Conservation (phyloP, 805 yeast genomes). For the Candida patagonica region DNA sequence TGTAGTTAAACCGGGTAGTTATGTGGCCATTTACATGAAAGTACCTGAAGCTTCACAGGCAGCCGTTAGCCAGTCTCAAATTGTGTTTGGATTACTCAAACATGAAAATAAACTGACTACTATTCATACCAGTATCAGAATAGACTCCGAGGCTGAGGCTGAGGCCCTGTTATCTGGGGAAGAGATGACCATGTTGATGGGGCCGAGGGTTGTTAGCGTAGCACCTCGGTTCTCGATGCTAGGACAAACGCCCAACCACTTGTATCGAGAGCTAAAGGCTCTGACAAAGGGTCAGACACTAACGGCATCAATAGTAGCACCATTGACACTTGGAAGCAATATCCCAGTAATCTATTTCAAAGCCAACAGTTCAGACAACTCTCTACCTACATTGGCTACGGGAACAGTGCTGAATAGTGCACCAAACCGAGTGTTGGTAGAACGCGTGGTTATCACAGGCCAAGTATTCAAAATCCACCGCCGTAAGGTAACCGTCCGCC, state of each 20-base stretch:
- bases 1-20: conserved; percentile 53
- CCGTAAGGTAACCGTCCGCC: conserved; percentile 81
- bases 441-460: conserved; percentile 85
- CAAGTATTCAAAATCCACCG: conserved; percentile 94
- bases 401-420: conserved; percentile 87
- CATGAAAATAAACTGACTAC: conserved; percentile 85
- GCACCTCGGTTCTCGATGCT: conserved; percentile 78
- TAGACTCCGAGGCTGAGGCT: conserved; percentile 79
- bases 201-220: conserved; percentile 78
- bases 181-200: conserved; percentile 77
- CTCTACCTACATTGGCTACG: conserved; percentile 74
- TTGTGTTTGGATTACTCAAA: conserved; percentile 65
- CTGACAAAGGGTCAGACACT: conserved; percentile 67
- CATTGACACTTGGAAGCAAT: conserved; percentile 64
- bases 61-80: conserved; percentile 39
- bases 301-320: conserved; percentile 82
- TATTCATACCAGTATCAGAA: conserved; percentile 68
- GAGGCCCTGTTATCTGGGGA: conserved; percentile 81
- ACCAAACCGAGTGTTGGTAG: conserved; percentile 73
- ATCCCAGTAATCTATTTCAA: conserved; percentile 82
- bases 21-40: conserved; percentile 48
- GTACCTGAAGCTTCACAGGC: conserved; percentile 42
- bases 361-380: conserved; percentile 33
- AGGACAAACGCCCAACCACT: conserved; percentile 64
- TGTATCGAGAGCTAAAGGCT: conserved; percentile 77